Evolutionary conservation across 768 basidiomycete species (phyloP).

Genomic region (Lactarius tabidus): DNA sequence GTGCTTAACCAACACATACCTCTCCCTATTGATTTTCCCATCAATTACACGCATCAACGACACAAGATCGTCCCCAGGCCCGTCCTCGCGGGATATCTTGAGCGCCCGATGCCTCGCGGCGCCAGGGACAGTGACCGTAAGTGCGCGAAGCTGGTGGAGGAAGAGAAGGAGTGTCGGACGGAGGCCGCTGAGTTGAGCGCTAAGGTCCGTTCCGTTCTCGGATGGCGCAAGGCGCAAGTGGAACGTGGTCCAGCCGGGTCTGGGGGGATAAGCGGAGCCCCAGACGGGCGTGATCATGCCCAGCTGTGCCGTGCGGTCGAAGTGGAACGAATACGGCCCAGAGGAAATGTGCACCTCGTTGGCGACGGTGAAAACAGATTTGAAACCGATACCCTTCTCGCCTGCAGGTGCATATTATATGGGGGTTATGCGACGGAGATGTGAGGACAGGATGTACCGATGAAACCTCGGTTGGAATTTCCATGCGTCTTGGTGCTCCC

Average conservation of each 20-base stretch:
- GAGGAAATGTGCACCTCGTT: conserved; percentile 28
- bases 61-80: conserved; percentile 4
- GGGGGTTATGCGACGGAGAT: background rate
- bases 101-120: background rate
- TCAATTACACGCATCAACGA: background rate
- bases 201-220: conserved; percentile 17
- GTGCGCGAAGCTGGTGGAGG: conserved; percentile 25
- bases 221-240: conserved; percentile 21
- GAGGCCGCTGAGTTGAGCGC: conserved; percentile 21
- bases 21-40: background rate
- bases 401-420: conserved; percentile 24
- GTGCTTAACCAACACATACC: conserved; percentile 22
- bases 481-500: conserved; percentile 28
- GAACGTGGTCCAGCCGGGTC: conserved; percentile 29
- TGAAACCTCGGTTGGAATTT: conserved; percentile 18
- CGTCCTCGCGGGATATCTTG: conserved; percentile 9
- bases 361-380: conserved; percentile 32
- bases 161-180: conserved; percentile 29
- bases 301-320: conserved; percentile 22
- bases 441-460: conserved; percentile 4
- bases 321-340: conserved; percentile 26
- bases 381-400: conserved; percentile 34
- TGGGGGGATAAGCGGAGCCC: background rate
- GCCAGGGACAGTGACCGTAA: conserved; percentile 18
- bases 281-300: conserved; percentile 31